Evolutionary conservation across 176 grass and related monocot genomes (phyloP).

Genomic region (Zoysia pacifica): DNA sequence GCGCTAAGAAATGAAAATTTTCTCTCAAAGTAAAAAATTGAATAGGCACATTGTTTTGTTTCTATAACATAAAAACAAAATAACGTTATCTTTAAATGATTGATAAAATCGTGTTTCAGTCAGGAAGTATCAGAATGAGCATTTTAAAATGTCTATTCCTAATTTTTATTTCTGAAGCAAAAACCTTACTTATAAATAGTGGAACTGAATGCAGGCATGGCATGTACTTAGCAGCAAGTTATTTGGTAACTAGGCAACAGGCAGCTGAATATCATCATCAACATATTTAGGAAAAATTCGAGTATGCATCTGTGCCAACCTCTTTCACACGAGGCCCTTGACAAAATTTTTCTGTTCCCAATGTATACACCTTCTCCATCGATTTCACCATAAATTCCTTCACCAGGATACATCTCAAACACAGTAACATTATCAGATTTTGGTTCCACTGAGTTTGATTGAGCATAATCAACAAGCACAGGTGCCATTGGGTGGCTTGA

Average conservation of each 20-base stretch:
- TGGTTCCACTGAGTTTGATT: conserved; percentile 60
- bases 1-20: background rate
- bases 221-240: conserved; percentile 11
- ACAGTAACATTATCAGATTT: conserved; percentile 70
- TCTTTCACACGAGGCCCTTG: conserved; percentile 69
- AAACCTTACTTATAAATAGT: background rate
- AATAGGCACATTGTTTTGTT: conserved; percentile 12
- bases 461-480: conserved; percentile 72
- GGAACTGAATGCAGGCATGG: background rate
- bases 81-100: no score
- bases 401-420: conserved; percentile 76
- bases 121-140: background rate
- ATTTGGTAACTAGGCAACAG: background rate
- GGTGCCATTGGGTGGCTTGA: conserved; percentile 94
- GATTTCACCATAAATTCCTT: conserved; percentile 88
- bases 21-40: background rate
- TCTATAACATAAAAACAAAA: background rate
- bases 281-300: background rate
- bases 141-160: background rate
- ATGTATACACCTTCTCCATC: conserved; percentile 68
- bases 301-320: conserved; percentile 47
- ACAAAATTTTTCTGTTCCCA: conserved; percentile 82
- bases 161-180: conserved; percentile 10
- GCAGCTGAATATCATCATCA: background rate
- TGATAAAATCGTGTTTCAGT: no score